Evolutionary conservation across 2,329 filamentous ascomycete genomes (phyloP).

Genomic region (Diaporthe amygdali): DNA sequence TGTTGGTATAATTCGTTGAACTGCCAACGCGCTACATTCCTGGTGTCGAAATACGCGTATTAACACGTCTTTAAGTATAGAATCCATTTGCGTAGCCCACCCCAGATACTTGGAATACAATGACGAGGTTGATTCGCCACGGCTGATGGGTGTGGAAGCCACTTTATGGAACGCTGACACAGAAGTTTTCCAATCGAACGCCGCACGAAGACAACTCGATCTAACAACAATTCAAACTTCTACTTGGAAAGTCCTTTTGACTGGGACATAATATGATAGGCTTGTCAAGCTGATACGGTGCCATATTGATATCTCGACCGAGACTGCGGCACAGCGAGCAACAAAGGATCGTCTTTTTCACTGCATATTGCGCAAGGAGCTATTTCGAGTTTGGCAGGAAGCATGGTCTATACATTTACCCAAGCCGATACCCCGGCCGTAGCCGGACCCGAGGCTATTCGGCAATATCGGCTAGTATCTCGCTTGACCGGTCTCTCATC

Average conservation of each 20-base stretch:
- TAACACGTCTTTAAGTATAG: background rate
- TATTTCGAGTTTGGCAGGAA: background rate
- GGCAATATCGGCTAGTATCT: background rate
- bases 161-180: background rate
- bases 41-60: background rate
- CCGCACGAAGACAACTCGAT: background rate
- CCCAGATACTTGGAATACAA: too few relatives aligned
- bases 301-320: background rate
- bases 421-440: background rate
- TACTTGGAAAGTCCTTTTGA: background rate
- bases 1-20: background rate
- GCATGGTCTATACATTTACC: background rate
- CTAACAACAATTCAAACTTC: background rate
- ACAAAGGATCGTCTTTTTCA: background rate
- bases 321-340: background rate
- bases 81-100: background rate
- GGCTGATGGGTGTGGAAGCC: too few relatives aligned
- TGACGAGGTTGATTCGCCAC: background rate
- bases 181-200: background rate
- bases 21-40: background rate
- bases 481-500: background rate
- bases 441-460: slow-evolving; percentile 7
- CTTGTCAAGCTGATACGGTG: too few relatives aligned
- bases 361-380: too few relatives aligned
- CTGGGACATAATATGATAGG: too few relatives aligned